Conservation (phyloP, 495 filamentous ascomycete genomes). For the Lepidopterella palustris region DNA sequence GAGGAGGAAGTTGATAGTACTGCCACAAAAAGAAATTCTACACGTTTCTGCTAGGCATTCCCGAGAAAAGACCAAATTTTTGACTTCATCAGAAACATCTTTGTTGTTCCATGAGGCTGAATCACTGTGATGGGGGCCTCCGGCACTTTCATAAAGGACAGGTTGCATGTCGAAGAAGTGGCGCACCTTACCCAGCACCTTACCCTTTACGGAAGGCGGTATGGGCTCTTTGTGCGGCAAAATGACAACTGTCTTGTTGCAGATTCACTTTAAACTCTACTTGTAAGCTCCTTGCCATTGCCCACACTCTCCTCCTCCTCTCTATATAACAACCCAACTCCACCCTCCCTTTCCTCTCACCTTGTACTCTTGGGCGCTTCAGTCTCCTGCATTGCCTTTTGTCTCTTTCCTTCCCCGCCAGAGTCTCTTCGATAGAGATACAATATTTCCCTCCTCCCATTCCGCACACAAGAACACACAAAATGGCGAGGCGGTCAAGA, state of each 20-base stretch:
- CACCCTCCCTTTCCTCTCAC: slow-evolving; percentile 6
- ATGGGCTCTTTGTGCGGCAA: not conserved
- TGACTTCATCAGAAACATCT: not conserved
- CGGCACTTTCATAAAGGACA: not conserved
- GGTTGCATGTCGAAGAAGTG: slow-evolving; percentile 3
- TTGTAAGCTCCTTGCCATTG: slow-evolving; percentile 1
- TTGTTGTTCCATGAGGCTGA: not conserved
- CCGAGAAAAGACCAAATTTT: not conserved
- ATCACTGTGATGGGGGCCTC: not conserved
- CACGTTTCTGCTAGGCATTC: not conserved
- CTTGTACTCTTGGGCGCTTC: not conserved
- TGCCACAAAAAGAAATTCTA: not conserved
- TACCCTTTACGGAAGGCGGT: slow-evolving; percentile 9
- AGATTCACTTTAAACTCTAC: slow-evolving; percentile 16
- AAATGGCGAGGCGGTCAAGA: slow-evolving; percentile 32
- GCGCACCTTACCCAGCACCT: not conserved
- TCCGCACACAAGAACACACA: slow-evolving; percentile 12
- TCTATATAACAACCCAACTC: not conserved
- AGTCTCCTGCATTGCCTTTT: not conserved
- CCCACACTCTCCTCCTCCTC: not conserved
- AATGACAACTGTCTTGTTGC: slow-evolving; percentile 9
- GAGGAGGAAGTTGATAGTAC: not conserved
- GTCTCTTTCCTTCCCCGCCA: not conserved
- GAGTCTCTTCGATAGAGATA: slow-evolving; percentile 11
- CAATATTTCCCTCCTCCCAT: not conserved